Conservation (phyloP, 2,329 filamentous ascomycete genomes). For the Calonectria pauciramosa region DNA sequence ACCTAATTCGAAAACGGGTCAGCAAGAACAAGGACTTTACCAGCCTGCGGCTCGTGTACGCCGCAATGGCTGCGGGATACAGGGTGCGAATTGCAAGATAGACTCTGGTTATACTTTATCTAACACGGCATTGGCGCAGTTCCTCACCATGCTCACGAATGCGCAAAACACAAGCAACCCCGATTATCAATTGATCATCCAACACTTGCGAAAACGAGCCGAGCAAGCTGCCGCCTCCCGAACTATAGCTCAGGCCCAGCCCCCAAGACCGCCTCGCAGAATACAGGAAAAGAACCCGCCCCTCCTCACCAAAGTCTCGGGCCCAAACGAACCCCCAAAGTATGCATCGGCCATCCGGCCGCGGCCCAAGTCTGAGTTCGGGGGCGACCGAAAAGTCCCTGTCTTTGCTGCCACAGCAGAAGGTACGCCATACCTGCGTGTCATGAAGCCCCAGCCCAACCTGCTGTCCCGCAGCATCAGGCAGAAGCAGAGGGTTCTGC, state of each 20-base stretch:
- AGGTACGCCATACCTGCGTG: conserved; percentile 74
- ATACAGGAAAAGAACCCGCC: conserved; percentile 31
- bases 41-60: conserved; percentile 71
- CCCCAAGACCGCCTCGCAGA: conserved; percentile 27
- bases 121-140: conserved; percentile 44
- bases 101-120: background rate
- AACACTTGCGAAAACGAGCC: conserved; percentile 54
- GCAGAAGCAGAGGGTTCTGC: conserved; percentile 62
- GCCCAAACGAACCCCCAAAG: conserved; percentile 54
- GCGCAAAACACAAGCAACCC: conserved; percentile 53
- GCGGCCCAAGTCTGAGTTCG: conserved; percentile 62
- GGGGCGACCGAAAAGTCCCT: conserved; percentile 63
- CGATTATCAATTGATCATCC: conserved; percentile 58
- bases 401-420: conserved; percentile 65
- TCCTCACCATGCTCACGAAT: conserved; percentile 57
- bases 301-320: conserved; percentile 51
- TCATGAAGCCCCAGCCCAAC: conserved; percentile 74
- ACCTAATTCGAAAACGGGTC: conserved; percentile 74
- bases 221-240: conserved; percentile 39
- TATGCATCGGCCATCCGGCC: conserved; percentile 65
- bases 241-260: conserved; percentile 29
- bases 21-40: conserved; percentile 69
- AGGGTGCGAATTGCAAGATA: conserved; percentile 57
- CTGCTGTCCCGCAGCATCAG: conserved; percentile 71
- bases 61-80: conserved; percentile 78